Percentiles rank a stretch among this genome's conserved stretches.
phyloP scores from a whole-genome alignment of 805 yeast genomes.

The Aciculoconidium aculeatum region DNA sequence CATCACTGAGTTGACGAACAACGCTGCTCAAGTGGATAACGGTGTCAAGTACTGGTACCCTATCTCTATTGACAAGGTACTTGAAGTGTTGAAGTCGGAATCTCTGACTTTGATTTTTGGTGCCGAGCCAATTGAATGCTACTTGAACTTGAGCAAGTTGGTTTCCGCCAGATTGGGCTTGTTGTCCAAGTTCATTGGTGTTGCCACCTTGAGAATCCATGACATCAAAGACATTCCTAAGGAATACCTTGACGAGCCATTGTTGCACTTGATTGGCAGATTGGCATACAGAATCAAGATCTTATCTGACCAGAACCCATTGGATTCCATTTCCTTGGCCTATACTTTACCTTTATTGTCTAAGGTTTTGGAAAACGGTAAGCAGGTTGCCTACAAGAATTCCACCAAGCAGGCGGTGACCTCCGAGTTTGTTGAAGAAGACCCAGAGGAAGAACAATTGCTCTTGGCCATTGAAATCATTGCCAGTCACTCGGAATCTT shows the following conservation, averaged over 20 bases:
- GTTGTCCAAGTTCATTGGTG: slow-evolving; percentile 53
- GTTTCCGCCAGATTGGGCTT: slow-evolving; percentile 47
- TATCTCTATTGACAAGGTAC: slow-evolving; percentile 46
- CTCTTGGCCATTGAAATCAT: slow-evolving; percentile 72
- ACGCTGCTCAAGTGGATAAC: slow-evolving; percentile 51
- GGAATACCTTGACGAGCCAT: slow-evolving; percentile 41
- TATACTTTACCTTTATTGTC: slow-evolving; percentile 73
- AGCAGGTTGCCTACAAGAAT: slow-evolving; percentile 46
- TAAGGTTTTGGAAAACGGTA: slow-evolving; percentile 63
- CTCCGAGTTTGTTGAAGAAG: slow-evolving; percentile 73
- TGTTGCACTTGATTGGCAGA: slow-evolving; percentile 52
- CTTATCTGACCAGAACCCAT: slow-evolving; percentile 63
- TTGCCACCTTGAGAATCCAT: slow-evolving; percentile 59
- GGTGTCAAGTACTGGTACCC: slow-evolving; percentile 71
- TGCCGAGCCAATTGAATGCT: slow-evolving; percentile 41
- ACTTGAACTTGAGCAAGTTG: slow-evolving; percentile 48
- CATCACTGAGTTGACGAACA: slow-evolving; percentile 47
- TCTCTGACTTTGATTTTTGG: slow-evolving; percentile 35
- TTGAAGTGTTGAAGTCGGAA: slow-evolving; percentile 38
- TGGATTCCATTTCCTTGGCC: slow-evolving; percentile 62
- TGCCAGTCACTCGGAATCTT: slow-evolving; percentile 59
- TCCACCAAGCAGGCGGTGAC: slow-evolving; percentile 46
- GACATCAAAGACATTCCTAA: slow-evolving; percentile 42
- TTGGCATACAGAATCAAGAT: slow-evolving; percentile 73
- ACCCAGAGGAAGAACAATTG: slow-evolving; percentile 83